Base-by-base conservation (phyloP, 495 filamentous ascomycete species). In the Hypoxylon intermedium region DNA sequence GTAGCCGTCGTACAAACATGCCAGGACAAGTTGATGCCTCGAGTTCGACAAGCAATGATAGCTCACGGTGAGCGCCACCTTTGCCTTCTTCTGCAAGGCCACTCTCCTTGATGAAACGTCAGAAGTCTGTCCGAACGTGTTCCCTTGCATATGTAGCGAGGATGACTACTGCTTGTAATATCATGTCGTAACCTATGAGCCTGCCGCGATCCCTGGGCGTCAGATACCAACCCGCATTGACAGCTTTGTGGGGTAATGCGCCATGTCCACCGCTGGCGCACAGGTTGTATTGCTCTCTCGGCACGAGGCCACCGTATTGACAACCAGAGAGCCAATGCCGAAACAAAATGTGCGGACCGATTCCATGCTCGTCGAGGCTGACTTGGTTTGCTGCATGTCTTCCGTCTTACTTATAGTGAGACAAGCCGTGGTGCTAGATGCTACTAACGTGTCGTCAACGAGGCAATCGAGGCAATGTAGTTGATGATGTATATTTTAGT, bases 221-320 rank as follows among this genome's bases (percentile, higher is more conserved):
- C 54, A 61, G 52, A 53, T 54, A 54, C 58, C 58, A 67, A 62
- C 58, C 49, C 51, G 63, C 63, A 62, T 67, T 58, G 58, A 54
- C 58, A 67, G 49, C 34, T 65, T 56, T 67, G 63, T 67, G 63
- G 63, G 63, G 63, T 67, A 67, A 63, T 58, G 53, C 49, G 63
- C 58, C 57, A 50, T 58, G 43, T 40, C 24, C 34, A 44, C 51
- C 31, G 36, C 37, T 53, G 63, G 46, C 56, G 61, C 33, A 54
- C 55, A 45, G 49, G 60, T 51, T 41, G 50, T 65, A 30, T 51
- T 36, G 38, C 21, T 54, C 52, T 33, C 52, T 37, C 28, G 40
- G 47, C 30, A 45, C 36, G 18, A 61, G 58, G 7, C 15, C 33
- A 26, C 43, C 16, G 49, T 47, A 33, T 31, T 42, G 38, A 42